Evolutionary conservation across 257 asterid species (phyloP), one percentile per base, ranked within the genome.

Genomic region (Lycium barbarum): DNA sequence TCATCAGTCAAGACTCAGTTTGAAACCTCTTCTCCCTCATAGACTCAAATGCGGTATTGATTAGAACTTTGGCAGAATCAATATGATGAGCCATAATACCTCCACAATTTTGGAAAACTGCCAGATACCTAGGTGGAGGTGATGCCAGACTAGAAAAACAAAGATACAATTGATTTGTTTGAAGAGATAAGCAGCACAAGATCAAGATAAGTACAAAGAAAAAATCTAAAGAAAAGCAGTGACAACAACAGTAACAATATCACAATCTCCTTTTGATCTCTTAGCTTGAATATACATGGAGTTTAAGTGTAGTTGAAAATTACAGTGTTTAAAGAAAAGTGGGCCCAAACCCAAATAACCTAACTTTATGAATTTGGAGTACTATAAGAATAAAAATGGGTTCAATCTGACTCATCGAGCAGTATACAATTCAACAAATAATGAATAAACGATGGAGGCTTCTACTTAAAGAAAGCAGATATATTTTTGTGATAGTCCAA

Each of bases 361-460:
- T n/a, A 59, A 59, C 66, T 18, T 59, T 59, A 17, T 6, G 3
- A 59, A 59, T 17, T 7, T 59, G 66, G 17, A 59, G 66, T 18
- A 59, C 10, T 59, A 59, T 59, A 18, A 59, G 66, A 49, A 8
- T 78, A 73, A 85, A 84, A 47, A 72, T 58, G 78, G 70, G 83
- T 68, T 57, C 67, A 43, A 15, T 5, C 2, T 40, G 5, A 3
- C 11, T 13, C 70, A 36, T 59, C 4, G 10, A 59, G 26, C 22
- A 18, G 26, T 59, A 59, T 3, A n/a, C 33, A 6, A 59, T 6
- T 9, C 68, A 62, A 62, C 58, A 72, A 72, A 9, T 45, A 45
- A 72, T 20, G 38, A 72, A 20, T 72, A 45, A 67, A 72, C 9
- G 36, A 43, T 43, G 54, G 55, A 72, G 58, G 36, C 53, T 18